A percentile compares a stretch with the other conserved stretches of the same genome.
Evolutionary conservation across 2,329 filamentous ascomycete species (phyloP).

Genomic region (Aspergillus latus): DNA sequence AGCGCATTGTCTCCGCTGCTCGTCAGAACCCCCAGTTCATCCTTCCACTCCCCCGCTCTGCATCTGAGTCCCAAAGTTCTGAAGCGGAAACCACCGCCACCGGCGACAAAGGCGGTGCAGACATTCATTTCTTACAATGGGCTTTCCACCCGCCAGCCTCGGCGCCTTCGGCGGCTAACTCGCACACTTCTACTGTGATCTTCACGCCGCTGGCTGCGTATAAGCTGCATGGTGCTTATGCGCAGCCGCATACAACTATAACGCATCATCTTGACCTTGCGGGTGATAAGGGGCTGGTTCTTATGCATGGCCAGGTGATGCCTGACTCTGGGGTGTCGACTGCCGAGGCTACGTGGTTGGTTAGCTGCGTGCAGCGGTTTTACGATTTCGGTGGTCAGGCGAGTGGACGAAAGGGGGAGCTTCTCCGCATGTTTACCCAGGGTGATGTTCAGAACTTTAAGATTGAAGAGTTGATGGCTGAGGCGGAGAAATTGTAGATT

Average conservation of each 20-base stretch:
- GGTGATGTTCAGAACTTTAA: conserved; percentile 74
- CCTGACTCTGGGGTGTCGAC: conserved; percentile 73
- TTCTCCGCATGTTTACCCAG: conserved; percentile 78
- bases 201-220: conserved; percentile 95
- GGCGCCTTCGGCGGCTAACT: conserved; percentile 40
- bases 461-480: conserved; percentile 80
- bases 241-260: conserved; percentile 87
- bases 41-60: conserved; percentile 67
- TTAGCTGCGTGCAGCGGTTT: conserved; percentile 93
- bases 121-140: conserved; percentile 97
- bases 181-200: conserved; percentile 70
- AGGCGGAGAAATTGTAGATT: conserved; percentile 72
- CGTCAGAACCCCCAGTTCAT: conserved; percentile 82
- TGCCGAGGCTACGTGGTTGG: conserved; percentile 82
- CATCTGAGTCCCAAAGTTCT: conserved; percentile 9
- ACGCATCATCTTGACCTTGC: conserved; percentile 86
- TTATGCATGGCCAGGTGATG: conserved; percentile 80
- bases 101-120: conserved; percentile 59
- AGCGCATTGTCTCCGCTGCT: conserved; percentile 68
- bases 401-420: conserved; percentile 60
- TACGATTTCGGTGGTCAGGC: conserved; percentile 65
- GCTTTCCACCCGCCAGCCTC: conserved; percentile 70
- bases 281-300: conserved; percentile 70
- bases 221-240: conserved; percentile 85
- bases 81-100: conserved; percentile 31